Conservation (phyloP, 2,329 filamentous ascomycete genomes). For the Beauveria sp. region DNA sequence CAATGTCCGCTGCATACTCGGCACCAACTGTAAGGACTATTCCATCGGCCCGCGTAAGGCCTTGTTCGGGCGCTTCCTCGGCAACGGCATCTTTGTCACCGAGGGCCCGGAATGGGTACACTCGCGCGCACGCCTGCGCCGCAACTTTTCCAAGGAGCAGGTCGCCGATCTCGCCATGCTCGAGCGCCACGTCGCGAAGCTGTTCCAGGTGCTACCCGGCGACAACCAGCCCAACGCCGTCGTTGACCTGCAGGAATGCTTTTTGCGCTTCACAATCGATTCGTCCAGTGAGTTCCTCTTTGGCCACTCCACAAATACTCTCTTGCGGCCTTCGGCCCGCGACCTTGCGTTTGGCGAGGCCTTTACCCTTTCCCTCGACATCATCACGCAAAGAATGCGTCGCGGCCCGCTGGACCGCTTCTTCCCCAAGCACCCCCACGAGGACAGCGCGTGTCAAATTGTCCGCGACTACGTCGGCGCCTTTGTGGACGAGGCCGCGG, state of each 20-base stretch:
- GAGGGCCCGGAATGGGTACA: slow-evolving; percentile 28
- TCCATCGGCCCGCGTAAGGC: slow-evolving; percentile 1
- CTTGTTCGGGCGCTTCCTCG: slow-evolving; percentile 22
- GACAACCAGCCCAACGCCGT: background rate
- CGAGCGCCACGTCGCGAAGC: slow-evolving; percentile 18
- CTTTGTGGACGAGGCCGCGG: background rate
- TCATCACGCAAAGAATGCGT: background rate
- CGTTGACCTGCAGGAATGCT: slow-evolving; percentile 38
- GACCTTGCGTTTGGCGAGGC: background rate
- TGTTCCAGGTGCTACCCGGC: slow-evolving; percentile 24
- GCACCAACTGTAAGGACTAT: slow-evolving; percentile 15
- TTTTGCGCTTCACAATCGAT: slow-evolving; percentile 42
- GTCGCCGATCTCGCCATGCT: slow-evolving; percentile 17
- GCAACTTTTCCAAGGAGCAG: slow-evolving; percentile 19
- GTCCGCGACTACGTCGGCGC: background rate
- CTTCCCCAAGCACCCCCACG: background rate
- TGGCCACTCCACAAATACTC: slow-evolving; percentile 28
- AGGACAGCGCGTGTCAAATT: background rate
- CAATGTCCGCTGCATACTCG: slow-evolving; percentile 15
- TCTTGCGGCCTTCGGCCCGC: background rate
- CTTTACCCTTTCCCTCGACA: background rate
- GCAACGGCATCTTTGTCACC: slow-evolving; percentile 32
- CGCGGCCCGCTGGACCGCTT: background rate
- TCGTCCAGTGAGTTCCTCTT: slow-evolving; percentile 46
- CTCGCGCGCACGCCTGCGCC: slow-evolving; percentile 25